Evolutionary conservation across 331 rosid species (phyloP).

Genomic region (Pyracantha coccinea): DNA sequence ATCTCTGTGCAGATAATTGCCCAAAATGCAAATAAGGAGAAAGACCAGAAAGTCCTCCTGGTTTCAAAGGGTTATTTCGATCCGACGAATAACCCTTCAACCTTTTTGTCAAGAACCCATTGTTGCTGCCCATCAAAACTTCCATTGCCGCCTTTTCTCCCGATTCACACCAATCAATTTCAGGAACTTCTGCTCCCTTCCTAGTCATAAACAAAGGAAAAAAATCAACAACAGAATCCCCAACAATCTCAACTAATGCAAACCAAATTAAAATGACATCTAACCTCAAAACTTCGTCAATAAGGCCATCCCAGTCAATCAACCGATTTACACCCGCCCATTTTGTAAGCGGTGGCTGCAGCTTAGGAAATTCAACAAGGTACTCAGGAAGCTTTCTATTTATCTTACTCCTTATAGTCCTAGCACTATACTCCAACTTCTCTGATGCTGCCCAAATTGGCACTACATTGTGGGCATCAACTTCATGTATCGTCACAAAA

Average conservation of each 20-base stretch:
- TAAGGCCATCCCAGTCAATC: conserved; percentile 64
- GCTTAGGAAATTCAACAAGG: conserved; percentile 61
- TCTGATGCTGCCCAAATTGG: conserved; percentile 87
- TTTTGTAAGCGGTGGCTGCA: conserved; percentile 38
- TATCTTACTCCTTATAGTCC: conserved; percentile 79
- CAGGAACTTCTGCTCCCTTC: conserved; percentile 88
- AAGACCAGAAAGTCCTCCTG: conserved; percentile 70
- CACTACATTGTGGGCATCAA: conserved; percentile 88
- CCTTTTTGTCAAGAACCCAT: conserved; percentile 88
- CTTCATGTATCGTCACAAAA: conserved; percentile 65
- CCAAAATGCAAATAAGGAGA: conserved; percentile 98
- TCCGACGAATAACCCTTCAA: conserved; percentile 53
- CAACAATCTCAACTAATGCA: not conserved
- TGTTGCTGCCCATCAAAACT: conserved; percentile 65
- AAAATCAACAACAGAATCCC: conserved; percentile 16
- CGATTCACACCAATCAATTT: conserved; percentile 77
- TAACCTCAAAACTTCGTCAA: conserved; percentile 65
- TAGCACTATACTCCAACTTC: conserved; percentile 85
- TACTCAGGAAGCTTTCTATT: conserved; percentile 65
- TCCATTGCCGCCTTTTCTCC: conserved; percentile 84
- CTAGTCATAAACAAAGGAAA: conserved; percentile 20
- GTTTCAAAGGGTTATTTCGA: conserved; percentile 70
- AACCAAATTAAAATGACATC: not conserved
- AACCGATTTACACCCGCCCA: conserved; percentile 36
- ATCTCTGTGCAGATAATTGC: conserved; percentile 81